These are phyloP conservation scores for Sergeia podlipaevii DNA, from an alignment of 208 protist species.

Conservation along the genomic window DNA sequence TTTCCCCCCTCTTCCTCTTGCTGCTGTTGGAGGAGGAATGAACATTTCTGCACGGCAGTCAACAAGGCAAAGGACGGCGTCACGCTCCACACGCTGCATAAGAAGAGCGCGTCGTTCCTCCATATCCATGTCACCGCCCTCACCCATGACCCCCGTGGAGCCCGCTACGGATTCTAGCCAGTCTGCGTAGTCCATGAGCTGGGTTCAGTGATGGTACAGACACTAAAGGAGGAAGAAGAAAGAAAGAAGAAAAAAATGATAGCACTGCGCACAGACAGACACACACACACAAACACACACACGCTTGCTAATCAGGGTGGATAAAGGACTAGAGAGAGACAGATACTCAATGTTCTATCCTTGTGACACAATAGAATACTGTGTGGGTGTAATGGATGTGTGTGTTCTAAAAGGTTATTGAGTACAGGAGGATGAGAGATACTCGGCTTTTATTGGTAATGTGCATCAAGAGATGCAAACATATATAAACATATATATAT, in stretches of 20 bases:
- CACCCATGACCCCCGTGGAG: slow-evolving; percentile 7
- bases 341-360: no score
- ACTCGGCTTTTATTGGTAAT: no score
- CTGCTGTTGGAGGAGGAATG: not conserved
- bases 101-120: slow-evolving; percentile 15
- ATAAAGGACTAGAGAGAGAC: no score
- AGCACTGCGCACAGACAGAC: not conserved
- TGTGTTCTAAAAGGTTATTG: no score
- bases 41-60: slow-evolving; percentile 75
- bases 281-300: not conserved
- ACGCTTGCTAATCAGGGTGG: no score
- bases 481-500: no score
- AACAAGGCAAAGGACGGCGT: slow-evolving; percentile 73
- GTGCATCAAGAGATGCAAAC: no score
- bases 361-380: no score
- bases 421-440: no score
- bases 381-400: no score
- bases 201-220: not conserved
- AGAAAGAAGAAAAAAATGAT: slow-evolving; percentile 5
- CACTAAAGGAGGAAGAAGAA: slow-evolving; percentile 3
- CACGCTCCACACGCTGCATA: slow-evolving; percentile 22
- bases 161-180: slow-evolving; percentile 42
- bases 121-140: slow-evolving; percentile 8
- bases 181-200: slow-evolving; percentile 41
- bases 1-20: not conserved